Evolutionary conservation across 345 rosid genomes (phyloP).

Genomic region (Eutrema japonicum): DNA sequence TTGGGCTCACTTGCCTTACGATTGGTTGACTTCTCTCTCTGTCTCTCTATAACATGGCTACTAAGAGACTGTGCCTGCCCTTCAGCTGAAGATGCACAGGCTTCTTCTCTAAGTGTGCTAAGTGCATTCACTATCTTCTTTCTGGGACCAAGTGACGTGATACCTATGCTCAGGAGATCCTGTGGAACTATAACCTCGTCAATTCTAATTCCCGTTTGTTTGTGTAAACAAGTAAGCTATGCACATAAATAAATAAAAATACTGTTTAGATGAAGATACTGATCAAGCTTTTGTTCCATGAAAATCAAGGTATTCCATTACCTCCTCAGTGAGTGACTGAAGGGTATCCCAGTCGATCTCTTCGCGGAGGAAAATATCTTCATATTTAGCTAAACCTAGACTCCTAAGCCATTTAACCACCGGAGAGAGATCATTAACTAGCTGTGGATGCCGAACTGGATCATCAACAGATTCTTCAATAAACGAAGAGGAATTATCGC

Average conservation of each 20-base stretch:
- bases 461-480: constrained; percentile 44
- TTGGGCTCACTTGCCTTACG: constrained; percentile 47
- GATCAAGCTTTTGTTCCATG: not conserved
- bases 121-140: constrained; percentile 87
- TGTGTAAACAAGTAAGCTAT: constrained; percentile 14
- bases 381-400: constrained; percentile 72
- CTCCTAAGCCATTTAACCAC: constrained; percentile 65
- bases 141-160: constrained; percentile 90
- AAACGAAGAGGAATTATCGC: constrained; percentile 30
- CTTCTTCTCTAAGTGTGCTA: constrained; percentile 55
- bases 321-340: constrained; percentile 86
- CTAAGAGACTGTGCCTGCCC: constrained; percentile 36
- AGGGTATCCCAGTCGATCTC: constrained; percentile 93
- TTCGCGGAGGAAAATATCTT: constrained; percentile 68
- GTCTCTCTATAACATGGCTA: constrained; percentile 44
- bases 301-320: constrained; percentile 22
- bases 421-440: constrained; percentile 59
- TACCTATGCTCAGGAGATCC: constrained; percentile 82
- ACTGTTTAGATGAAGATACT: not conserved
- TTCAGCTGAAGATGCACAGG: constrained; percentile 36
- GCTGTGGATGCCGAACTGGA: constrained; percentile 48
- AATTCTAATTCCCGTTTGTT: not conserved
- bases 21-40: constrained; percentile 43
- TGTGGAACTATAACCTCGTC: constrained; percentile 26
- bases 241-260: not conserved